Conservation (phyloP, 257 asterid genomes). For the Fraxinus excelsior region DNA sequence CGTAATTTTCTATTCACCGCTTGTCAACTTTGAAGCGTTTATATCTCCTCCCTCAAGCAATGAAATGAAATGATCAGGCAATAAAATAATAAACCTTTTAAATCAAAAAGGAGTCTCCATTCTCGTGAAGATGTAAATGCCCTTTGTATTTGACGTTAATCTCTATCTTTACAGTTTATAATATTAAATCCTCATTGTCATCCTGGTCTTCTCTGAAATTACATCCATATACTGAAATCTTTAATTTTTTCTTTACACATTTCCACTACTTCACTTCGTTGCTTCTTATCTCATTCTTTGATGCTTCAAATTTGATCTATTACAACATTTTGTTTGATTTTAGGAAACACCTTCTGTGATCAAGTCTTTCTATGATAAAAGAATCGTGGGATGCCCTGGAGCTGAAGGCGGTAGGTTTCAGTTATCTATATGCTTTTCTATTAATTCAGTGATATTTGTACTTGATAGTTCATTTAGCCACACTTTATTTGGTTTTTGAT, state of each 20-base stretch:
- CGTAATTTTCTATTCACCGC: background rate
- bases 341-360: slow-evolving; percentile 89
- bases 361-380: slow-evolving; percentile 64
- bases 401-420: slow-evolving; percentile 74
- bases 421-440: background rate
- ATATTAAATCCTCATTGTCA: background rate
- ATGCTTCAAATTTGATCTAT: background rate
- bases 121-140: background rate
- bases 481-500: background rate
- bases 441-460: background rate
- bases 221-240: background rate
- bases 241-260: background rate
- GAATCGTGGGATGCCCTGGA: slow-evolving; percentile 97
- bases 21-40: background rate
- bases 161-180: background rate
- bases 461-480: slow-evolving; percentile 5
- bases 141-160: background rate
- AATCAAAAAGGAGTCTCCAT: background rate
- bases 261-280: background rate
- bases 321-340: slow-evolving; percentile 13
- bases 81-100: background rate
- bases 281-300: background rate
- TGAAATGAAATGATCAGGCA: background rate
- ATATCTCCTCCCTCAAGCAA: background rate
- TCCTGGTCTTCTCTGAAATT: background rate